These are phyloP conservation scores for Mycena polygramma DNA, from an alignment of 768 basidiomycete species.

Conservation along the genomic window DNA sequence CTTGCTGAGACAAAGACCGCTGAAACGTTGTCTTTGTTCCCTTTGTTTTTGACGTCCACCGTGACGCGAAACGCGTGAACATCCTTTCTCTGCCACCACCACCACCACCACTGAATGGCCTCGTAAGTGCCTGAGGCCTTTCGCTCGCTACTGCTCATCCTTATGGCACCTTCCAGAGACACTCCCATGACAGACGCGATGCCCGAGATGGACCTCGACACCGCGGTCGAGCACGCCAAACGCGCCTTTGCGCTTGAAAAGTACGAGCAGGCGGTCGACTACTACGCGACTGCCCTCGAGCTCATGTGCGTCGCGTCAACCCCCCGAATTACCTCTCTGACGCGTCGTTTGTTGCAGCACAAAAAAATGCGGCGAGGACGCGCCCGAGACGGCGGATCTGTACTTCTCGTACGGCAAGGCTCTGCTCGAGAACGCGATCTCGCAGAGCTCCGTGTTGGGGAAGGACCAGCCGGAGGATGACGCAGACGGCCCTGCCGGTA, in stretches of 20 bases:
- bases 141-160: neutral
- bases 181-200: constrained; percentile 45
- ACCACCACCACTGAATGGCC: constrained; percentile 15
- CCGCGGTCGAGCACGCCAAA: constrained; percentile 81
- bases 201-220: constrained; percentile 58
- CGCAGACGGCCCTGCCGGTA: constrained; percentile 45
- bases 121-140: constrained; percentile 4
- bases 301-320: constrained; percentile 72
- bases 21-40: neutral
- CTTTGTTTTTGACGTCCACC: neutral
- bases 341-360: constrained; percentile 63
- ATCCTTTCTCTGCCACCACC: constrained; percentile 31
- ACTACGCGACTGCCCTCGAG: constrained; percentile 89
- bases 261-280: constrained; percentile 87
- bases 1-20: too few relatives aligned
- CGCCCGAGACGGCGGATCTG: constrained; percentile 87
- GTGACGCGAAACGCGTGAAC: constrained; percentile 27
- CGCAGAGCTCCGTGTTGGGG: constrained; percentile 88
- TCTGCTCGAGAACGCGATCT: constrained; percentile 91
- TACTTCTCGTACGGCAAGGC: constrained; percentile 95
- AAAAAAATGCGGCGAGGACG: constrained; percentile 80
- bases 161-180: constrained; percentile 17
- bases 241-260: constrained; percentile 90
- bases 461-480: constrained; percentile 81
- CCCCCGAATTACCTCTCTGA: constrained; percentile 24